phyloP scores from a whole-genome alignment of 2,329 filamentous ascomycete species.

The Fusarium mexicanum region DNA sequence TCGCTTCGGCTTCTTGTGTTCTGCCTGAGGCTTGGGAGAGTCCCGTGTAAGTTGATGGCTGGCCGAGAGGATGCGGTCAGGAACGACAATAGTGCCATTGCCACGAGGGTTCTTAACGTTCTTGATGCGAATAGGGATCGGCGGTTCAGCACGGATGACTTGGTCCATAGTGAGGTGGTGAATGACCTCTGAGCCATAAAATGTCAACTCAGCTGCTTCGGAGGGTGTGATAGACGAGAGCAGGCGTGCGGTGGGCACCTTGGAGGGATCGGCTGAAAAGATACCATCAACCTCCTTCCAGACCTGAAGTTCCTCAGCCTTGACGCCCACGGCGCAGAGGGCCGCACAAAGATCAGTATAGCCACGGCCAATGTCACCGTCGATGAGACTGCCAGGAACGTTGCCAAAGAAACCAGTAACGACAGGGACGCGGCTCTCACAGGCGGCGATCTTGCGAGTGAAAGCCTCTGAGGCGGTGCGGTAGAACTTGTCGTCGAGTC shows the following conservation, averaged over 20 bases:
- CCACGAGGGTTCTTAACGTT: conserved; percentile 89
- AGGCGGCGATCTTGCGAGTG: conserved; percentile 70
- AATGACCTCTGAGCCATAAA: conserved; percentile 95
- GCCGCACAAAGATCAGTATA: conserved; percentile 98
- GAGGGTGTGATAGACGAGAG: conserved; percentile 89
- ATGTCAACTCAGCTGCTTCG: conserved; percentile 95
- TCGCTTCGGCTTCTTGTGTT: conserved; percentile 70
- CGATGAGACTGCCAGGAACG: conserved; percentile 89
- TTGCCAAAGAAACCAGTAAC: conserved; percentile 95
- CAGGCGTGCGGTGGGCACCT: conserved; percentile 93
- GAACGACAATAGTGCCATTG: conserved; percentile 83
- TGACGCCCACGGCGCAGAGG: conserved; percentile 87
- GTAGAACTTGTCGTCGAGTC: conserved; percentile 76
- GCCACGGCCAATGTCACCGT: conserved; percentile 88
- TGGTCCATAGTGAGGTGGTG: conserved; percentile 99
- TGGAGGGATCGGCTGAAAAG: conserved; percentile 84
- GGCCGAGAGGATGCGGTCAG: conserved; percentile 69
- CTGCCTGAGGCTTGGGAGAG: conserved; percentile 50
- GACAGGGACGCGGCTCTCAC: conserved; percentile 75
- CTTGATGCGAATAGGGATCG: conserved; percentile 89
- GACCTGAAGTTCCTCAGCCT: conserved; percentile 89
- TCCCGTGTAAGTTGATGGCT: conserved; percentile 68
- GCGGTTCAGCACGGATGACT: conserved; percentile 79
- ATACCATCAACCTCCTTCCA: conserved; percentile 99
- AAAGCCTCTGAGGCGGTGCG: conserved; percentile 69